Base-by-base conservation (phyloP, 75 land plant species). In the Gnetum montanum region DNA sequence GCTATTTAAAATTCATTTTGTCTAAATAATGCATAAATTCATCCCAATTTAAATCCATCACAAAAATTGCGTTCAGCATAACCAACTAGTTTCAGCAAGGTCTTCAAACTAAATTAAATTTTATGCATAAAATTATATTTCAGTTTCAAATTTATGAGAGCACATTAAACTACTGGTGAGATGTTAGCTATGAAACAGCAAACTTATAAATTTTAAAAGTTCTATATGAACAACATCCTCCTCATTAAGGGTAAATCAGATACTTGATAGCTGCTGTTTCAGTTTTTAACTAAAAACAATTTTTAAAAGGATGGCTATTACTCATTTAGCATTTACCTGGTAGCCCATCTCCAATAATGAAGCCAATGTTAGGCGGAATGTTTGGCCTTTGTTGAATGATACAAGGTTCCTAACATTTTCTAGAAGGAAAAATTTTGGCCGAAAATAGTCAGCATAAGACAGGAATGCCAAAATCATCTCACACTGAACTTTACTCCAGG, bases 401-500 rank as follows among this genome's bases (percentile, higher is more conserved):
- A 90, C 83, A 73, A 90, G 86, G 36, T 82, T 90, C 30, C 96
- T 76, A 24, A 90, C 96, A 57, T 90, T 90, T 70, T 90, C 96
- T 25, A 90, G 68, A 18, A 90, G 79, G 62, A 90, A 90, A 59
- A 65, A 90, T 27, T 68, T 78, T 8, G 96, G 96, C 0, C 96
- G 71, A 48, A 80, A 86, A 58, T 86, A 90, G 34, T 90, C 96
- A 41, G 98, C 95, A 77, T 85, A 93, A 0, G 98, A 93, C 26
- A 93, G 69, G 46, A 84, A 93, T 26, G 83, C 90, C 56, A 93
- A 60, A 4, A 93, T 88, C 94, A 93, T 93, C 46, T 93, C 98
- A 63, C 98, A 93, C 43, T 93, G 98, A 15, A 93, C 90, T 59
- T 88, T 88, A 68, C 94, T 88, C 98, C 98, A 93, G 15, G 77